phyloP scores from a whole-genome alignment of 2,329 filamentous ascomycete genomes.

The Mollisiaceae sp. region DNA sequence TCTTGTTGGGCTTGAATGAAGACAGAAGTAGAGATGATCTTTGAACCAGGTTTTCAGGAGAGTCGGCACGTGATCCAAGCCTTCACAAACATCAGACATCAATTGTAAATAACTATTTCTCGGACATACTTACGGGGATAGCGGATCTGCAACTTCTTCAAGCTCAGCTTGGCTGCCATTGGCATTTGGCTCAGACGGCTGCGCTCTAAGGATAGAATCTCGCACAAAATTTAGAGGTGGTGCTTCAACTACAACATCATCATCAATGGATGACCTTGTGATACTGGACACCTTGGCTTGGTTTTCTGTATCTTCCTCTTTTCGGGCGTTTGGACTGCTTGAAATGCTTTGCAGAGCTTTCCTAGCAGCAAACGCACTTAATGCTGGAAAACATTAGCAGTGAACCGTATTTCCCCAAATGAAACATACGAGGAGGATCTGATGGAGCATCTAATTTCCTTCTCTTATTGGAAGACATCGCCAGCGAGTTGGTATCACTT shows the following conservation, averaged over 20 bases:
- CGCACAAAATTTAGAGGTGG: background rate
- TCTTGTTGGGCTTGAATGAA: slow-evolving; percentile 51
- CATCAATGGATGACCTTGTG: background rate
- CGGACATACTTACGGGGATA: slow-evolving; percentile 25
- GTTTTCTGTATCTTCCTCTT: background rate
- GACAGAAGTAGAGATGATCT: slow-evolving; percentile 48
- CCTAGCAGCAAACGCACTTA: slow-evolving; percentile 42
- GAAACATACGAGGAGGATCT: slow-evolving; percentile 44
- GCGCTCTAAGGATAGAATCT: background rate
- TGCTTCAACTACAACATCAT: background rate
- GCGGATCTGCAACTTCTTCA: slow-evolving; percentile 13
- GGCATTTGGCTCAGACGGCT: background rate
- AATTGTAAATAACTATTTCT: slow-evolving; percentile 14
- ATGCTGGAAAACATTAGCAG: slow-evolving; percentile 33
- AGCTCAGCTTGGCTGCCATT: slow-evolving; percentile 1
- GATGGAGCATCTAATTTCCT: slow-evolving; percentile 49
- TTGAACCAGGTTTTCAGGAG: slow-evolving; percentile 30
- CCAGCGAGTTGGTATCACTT: background rate
- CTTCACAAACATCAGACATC: slow-evolving; percentile 40
- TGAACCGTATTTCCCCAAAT: background rate
- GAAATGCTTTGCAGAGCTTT: slow-evolving; percentile 30
- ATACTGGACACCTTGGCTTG: background rate
- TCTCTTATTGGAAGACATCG: slow-evolving; percentile 45
- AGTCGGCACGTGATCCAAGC: slow-evolving; percentile 34
- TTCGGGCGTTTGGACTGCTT: slow-evolving; percentile 9